These are phyloP conservation scores for Metschnikowia koreensis DNA, from an alignment of 805 yeast species.

Conservation along the genomic window DNA sequence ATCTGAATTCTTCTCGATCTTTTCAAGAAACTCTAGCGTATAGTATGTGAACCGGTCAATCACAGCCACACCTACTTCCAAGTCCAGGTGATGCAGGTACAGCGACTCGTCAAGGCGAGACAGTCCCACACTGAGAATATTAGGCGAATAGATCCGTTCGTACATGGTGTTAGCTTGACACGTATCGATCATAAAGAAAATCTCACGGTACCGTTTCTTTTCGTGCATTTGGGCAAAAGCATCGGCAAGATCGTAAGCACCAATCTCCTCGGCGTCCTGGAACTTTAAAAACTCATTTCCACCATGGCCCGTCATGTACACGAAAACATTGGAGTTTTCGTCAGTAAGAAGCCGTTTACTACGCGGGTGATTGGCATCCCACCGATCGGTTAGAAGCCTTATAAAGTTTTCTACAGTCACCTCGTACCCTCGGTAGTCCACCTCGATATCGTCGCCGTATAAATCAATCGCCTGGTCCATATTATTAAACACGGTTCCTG, in stretches of 20 bases:
- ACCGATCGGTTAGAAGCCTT: constrained; percentile 88
- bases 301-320: constrained; percentile 97
- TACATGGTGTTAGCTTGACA: constrained; percentile 99
- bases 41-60: constrained; percentile 94
- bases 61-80: constrained; percentile 95
- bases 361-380: constrained; percentile 93
- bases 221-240: constrained; percentile 97
- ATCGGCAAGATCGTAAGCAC: constrained; percentile 93
- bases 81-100: constrained; percentile 93
- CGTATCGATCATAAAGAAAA: constrained; percentile 96
- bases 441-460: constrained; percentile 93
- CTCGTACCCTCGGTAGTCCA: constrained; percentile 95
- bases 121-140: constrained; percentile 89
- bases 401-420: constrained; percentile 97
- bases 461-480: constrained; percentile 88
- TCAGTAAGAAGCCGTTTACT: constrained; percentile 88
- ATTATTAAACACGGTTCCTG: constrained; percentile 93
- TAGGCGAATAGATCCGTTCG: constrained; percentile 87
- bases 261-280: constrained; percentile 97
- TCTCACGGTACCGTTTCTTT: constrained; percentile 91
- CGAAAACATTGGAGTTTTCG: constrained; percentile 89
- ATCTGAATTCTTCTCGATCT: constrained; percentile 70
- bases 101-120: constrained; percentile 85
- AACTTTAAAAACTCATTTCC: constrained; percentile 96
- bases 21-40: constrained; percentile 84